Percentiles rank a stretch among this genome's conserved stretches.
These are phyloP conservation scores for Lactarius trivialis DNA, from an alignment of 768 basidiomycete genomes.

Conservation along the genomic window DNA sequence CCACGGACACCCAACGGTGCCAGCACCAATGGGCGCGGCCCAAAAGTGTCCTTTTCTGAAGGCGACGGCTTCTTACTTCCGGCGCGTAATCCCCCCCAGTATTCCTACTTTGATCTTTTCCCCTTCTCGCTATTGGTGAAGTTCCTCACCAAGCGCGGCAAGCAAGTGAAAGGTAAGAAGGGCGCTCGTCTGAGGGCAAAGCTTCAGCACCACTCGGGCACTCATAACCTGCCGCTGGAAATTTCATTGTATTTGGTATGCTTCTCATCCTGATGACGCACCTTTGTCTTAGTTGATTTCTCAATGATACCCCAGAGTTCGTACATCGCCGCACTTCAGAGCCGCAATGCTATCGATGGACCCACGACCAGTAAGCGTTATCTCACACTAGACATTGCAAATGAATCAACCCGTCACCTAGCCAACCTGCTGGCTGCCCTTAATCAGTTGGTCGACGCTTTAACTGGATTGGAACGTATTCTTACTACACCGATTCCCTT, in stretches of 20 bases:
- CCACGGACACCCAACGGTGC: slow-evolving; percentile 8
- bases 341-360: slow-evolving; percentile 48
- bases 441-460: slow-evolving; percentile 52
- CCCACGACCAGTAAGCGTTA: slow-evolving; percentile 50
- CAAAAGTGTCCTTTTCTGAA: slow-evolving; percentile 25
- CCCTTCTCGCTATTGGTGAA: slow-evolving; percentile 58
- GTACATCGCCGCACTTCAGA: slow-evolving; percentile 55
- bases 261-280: not conserved
- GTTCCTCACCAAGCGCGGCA: slow-evolving; percentile 41
- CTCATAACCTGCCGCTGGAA: slow-evolving; percentile 62
- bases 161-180: slow-evolving; percentile 54
- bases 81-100: slow-evolving; percentile 51
- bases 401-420: slow-evolving; percentile 24
- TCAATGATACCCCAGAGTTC: slow-evolving; percentile 46
- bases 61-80: slow-evolving; percentile 48
- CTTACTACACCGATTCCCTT: slow-evolving; percentile 73
- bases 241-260: slow-evolving; percentile 60
- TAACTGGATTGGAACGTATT: slow-evolving; percentile 67
- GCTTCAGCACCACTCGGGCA: slow-evolving; percentile 36
- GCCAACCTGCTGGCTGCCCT: slow-evolving; percentile 43
- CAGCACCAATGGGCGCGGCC: not conserved
- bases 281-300: slow-evolving; percentile 6
- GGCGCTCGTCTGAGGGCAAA: slow-evolving; percentile 49
- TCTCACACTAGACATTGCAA: not conserved
- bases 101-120: slow-evolving; percentile 56